phyloP scores from a whole-genome alignment of 2,329 filamentous ascomycete genomes.

The Neospermospora avenae region DNA sequence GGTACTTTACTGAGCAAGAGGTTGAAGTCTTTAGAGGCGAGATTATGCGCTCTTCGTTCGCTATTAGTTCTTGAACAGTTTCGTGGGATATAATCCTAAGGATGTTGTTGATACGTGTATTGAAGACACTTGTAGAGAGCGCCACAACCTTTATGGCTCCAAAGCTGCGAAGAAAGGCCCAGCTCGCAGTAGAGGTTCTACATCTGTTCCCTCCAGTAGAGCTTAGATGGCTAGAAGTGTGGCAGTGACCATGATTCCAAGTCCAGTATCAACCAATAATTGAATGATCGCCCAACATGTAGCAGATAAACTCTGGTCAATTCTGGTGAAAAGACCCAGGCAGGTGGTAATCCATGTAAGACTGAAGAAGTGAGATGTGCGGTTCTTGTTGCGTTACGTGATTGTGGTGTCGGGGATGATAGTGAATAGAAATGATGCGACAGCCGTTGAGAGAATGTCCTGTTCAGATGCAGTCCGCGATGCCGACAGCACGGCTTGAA shows the following conservation, averaged over 20 bases:
- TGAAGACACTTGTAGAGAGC: neutral
- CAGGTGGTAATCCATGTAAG: conserved; percentile 10
- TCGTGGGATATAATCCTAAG: neutral
- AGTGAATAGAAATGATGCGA: conserved; percentile 31
- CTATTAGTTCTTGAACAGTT: neutral
- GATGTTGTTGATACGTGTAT: neutral
- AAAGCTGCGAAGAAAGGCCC: conserved; percentile 14
- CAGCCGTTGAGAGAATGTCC: conserved; percentile 38
- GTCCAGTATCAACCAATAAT: conserved; percentile 36
- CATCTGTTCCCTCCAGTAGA: conserved; percentile 11
- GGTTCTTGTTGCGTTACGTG: conserved; percentile 28
- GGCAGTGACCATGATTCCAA: conserved; percentile 3
- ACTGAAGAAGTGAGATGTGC: conserved; percentile 8
- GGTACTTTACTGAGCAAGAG: neutral
- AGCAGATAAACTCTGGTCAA: conserved; percentile 34
- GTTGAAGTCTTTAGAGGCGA: neutral
- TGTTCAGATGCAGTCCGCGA: conserved; percentile 36
- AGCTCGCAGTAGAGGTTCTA: conserved; percentile 9
- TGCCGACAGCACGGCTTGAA: conserved; percentile 43
- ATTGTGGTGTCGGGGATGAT: conserved; percentile 29
- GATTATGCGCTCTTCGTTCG: neutral
- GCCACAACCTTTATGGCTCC: conserved; percentile 13
- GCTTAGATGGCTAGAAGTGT: conserved; percentile 14
- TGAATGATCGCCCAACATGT: conserved; percentile 43
- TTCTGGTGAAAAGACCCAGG: conserved; percentile 12